Base-by-base conservation (phyloP, 768 basidiomycete genomes). In the button mushroom (Agaricus bisporus) region DNA sequence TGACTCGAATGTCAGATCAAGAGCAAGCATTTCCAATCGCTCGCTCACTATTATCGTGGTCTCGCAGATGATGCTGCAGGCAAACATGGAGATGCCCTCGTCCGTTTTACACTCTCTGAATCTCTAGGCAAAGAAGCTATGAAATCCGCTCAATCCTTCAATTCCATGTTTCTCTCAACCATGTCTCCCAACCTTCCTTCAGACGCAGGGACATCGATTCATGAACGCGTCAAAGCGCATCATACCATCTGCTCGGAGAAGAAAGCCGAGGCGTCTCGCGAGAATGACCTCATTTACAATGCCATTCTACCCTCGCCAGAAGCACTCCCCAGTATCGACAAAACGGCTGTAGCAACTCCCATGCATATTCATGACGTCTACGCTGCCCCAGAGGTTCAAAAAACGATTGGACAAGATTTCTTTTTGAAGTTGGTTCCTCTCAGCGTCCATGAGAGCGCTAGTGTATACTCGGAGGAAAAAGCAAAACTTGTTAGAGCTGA, bases 201-300 rank as follows among this genome's bases (percentile, higher is more conserved):
- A 6, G 97, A 99, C 63, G 85, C 93, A 0, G 88, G 85, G 0
- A 70, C 85, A 4, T 82, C 89, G 41, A 79, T 98, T 49, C 69
- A 77, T 26, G 93, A 95, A 49, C 85, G 93, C 48, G 84, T 86
- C 7, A 97, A 95, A 66, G 77, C 85, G 0, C 93, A 95, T 58
- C 73, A 85, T 4, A 80, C 86, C 4, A 72, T 94, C 42, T 86
- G 88, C 61, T 73, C 80, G 0, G 93, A 95, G 59, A 82, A 80
- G 55, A 84, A 82, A 64, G 71, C 68, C 49, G 88, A 92, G 58
- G 89, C 89, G 0, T 77, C 80, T 50, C 84, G 88, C 49, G 94
- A 97, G 71, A 98, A 98, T 67, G 95, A 98, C 64, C 81, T 99
- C 48, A 95, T 99, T 59, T 99, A 99, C 73, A 93, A 98, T 64